Conservation (phyloP, 2,329 filamentous ascomycete genomes). For the Diaporthe citri region DNA sequence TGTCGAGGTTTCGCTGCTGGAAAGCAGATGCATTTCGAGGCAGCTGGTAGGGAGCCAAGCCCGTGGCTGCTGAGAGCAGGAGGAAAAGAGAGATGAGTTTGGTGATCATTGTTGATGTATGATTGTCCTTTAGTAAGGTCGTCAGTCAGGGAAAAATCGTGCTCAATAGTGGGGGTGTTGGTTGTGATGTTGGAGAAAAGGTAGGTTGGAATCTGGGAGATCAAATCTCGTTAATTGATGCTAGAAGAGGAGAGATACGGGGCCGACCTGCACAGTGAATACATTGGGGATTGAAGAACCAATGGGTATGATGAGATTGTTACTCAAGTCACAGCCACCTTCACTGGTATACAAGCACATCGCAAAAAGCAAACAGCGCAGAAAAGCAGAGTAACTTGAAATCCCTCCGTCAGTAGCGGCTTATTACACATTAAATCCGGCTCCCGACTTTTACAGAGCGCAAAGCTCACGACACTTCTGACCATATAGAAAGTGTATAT, state of each 20-base stretch:
- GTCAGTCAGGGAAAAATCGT: not conserved
- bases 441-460: no score
- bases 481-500: no score
- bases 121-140: not conserved
- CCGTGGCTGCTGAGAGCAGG: not conserved
- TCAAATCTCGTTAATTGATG: not conserved
- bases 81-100: not conserved
- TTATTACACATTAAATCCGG: not conserved
- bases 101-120: not conserved
- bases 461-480: not conserved
- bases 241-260: not conserved
- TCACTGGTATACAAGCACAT: not conserved
- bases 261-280: not conserved
- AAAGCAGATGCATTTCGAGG: not conserved
- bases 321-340: not conserved
- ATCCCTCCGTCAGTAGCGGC: not conserved
- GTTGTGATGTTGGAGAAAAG: not conserved
- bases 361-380: not conserved
- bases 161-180: not conserved
- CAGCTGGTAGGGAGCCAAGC: not conserved
- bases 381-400: not conserved
- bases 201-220: not conserved
- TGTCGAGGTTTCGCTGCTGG: slow-evolving; percentile 51
- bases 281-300: not conserved
- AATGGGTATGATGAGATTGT: not conserved